phyloP scores from a whole-genome alignment of 352 stramenopile species.

The Pelagophyceae sp. region DNA sequence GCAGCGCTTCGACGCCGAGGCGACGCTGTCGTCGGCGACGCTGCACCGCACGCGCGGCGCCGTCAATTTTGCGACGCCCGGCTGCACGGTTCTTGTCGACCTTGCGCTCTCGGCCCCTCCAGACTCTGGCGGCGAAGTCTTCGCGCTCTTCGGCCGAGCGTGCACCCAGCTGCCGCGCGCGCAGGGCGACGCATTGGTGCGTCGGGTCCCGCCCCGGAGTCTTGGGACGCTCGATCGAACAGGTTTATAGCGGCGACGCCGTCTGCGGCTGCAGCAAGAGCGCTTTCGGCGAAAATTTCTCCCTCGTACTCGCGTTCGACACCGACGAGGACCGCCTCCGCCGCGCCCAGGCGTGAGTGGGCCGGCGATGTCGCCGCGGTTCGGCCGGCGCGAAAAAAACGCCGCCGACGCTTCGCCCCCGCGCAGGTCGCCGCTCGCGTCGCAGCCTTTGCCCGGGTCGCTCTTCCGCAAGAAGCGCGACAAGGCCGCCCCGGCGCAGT shows the following conservation, averaged over 20 bases:
- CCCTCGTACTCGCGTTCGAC: not conserved
- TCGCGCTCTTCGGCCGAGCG: not conserved
- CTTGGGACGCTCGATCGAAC: no score
- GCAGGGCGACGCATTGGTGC: not conserved
- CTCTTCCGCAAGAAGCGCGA: not conserved
- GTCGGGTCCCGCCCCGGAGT: not conserved
- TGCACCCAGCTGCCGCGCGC: not conserved
- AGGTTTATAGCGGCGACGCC: not conserved
- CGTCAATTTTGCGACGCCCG: not conserved
- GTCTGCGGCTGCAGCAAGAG: not conserved
- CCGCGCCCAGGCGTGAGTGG: no score
- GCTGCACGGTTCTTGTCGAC: not conserved
- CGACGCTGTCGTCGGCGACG: not conserved
- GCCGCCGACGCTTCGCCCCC: no score
- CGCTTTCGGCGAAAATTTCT: not conserved
- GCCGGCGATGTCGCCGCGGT: no score
- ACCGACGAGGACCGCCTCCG: not conserved
- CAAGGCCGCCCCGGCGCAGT: not conserved
- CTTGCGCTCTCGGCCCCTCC: not conserved
- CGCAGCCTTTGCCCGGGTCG: not conserved
- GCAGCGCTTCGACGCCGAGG: not conserved
- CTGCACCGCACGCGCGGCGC: not conserved
- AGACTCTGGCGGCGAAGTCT: not conserved
- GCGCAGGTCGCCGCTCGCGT: not conserved
- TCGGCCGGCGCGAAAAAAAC: no score